phyloP scores from a whole-genome alignment of 345 rosid genomes.

The Cardamine chenopodiifolia region DNA sequence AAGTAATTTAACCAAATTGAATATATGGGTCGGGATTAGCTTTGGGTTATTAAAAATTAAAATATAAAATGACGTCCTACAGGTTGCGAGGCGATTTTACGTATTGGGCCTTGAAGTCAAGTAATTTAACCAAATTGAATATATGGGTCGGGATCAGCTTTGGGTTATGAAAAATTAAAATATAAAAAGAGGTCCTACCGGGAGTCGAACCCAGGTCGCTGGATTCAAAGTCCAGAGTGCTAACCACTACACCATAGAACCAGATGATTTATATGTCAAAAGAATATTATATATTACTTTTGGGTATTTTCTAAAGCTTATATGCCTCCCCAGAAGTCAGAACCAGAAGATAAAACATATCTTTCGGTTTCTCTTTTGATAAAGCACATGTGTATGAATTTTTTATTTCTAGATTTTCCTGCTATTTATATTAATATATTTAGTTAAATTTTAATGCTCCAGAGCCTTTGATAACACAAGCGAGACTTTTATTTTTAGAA shows the following conservation, averaged over 20 bases:
- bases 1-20: background rate
- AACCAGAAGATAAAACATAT: too few species aligned
- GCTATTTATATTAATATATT: too few species aligned
- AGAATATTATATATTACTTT: fast-evolving
- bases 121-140: background rate
- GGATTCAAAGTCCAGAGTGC: constrained; percentile 99
- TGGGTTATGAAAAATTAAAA: background rate
- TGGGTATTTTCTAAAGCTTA: background rate
- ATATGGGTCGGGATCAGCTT: background rate
- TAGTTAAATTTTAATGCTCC: too few species aligned
- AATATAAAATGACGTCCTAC: constrained; percentile 58
- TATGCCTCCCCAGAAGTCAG: background rate
- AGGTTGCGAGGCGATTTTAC: constrained; percentile 38
- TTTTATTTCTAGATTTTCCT: too few species aligned
- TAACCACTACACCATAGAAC: constrained; percentile 99
- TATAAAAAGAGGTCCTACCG: constrained; percentile 67
- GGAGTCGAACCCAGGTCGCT: constrained; percentile 98
- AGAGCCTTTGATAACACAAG: too few species aligned
- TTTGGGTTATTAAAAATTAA: background rate
- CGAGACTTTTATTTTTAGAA: too few species aligned
- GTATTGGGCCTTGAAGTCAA: constrained; percentile 1
- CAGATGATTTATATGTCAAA: background rate
- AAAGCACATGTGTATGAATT: background rate
- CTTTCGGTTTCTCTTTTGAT: background rate
- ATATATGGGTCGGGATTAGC: background rate